phyloP scores from a whole-genome alignment of 768 basidiomycete genomes.

The Russula brevipes region DNA sequence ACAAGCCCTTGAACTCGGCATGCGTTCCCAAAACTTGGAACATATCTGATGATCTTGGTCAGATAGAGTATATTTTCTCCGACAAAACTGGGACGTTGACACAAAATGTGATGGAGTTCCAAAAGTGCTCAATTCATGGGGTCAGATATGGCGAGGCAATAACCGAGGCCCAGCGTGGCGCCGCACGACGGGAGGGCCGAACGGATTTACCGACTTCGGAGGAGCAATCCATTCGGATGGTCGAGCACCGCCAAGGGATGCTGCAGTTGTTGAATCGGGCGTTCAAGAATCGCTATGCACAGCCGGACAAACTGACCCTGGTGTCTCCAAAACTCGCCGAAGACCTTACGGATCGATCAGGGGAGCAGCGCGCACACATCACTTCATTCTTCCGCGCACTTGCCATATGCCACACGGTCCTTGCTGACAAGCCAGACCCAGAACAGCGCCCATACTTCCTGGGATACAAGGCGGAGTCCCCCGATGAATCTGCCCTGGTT shows the following conservation, averaged over 20 bases:
- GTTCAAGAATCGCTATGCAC: conserved; percentile 87
- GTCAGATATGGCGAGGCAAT: conserved; percentile 87
- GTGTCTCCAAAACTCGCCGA: conserved; percentile 81
- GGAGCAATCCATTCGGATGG: conserved; percentile 65
- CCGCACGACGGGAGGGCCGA: conserved; percentile 76
- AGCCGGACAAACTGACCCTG: conserved; percentile 76
- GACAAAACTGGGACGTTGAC: conserved; percentile 98
- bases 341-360: conserved; percentile 59
- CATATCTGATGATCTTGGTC: conserved; percentile 96
- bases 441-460: conserved; percentile 54
- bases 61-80: conserved; percentile 93
- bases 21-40: conserved; percentile 98
- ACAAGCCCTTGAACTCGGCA: conserved; percentile 74
- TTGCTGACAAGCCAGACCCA: conserved; percentile 71
- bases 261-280: conserved; percentile 61
- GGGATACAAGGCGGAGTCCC: conserved; percentile 94
- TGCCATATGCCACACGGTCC: conserved; percentile 89
- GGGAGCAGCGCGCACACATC: conserved; percentile 59
- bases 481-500: conserved; percentile 93
- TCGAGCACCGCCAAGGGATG: conserved; percentile 69
- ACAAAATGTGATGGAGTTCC: conserved; percentile 98
- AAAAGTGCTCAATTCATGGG: conserved; percentile 86
- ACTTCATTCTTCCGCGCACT: conserved; percentile 90
- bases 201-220: conserved; percentile 59
- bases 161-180: conserved; percentile 92